Conservation (phyloP, 257 asterid species). For the Salvia splendens region DNA sequence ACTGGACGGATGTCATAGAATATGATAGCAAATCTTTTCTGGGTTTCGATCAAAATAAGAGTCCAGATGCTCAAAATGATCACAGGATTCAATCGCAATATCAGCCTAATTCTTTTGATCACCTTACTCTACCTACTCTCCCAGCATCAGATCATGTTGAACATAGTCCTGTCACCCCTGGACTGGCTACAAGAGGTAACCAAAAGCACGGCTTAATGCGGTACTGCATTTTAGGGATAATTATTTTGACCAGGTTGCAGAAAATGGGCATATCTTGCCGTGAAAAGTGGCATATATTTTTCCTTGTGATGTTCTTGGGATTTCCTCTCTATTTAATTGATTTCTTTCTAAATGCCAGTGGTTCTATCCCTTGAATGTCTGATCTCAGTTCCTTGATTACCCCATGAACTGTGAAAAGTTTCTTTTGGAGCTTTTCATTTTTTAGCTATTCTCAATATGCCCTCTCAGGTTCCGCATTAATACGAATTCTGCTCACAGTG, state of each 20-base stretch:
- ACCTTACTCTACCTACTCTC: conserved; percentile 52
- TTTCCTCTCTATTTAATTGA: background rate
- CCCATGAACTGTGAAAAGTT: background rate
- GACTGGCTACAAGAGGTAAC: conserved; percentile 65
- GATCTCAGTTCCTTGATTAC: background rate
- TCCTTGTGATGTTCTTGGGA: background rate
- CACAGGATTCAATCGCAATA: conserved; percentile 44
- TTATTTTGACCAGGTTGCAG: too few species aligned
- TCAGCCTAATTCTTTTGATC: conserved; percentile 58
- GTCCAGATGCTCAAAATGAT: conserved; percentile 46
- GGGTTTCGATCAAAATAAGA: conserved; percentile 52
- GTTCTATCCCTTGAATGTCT: background rate
- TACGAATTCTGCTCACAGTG: conserved; percentile 17
- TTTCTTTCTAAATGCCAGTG: background rate
- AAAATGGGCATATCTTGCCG: too few species aligned
- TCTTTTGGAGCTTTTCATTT: background rate
- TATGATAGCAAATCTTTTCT: conserved; percentile 87
- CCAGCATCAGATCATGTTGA: conserved; percentile 60
- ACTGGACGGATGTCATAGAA: conserved; percentile 86
- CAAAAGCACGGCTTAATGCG: conserved; percentile 8
- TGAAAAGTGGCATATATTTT: background rate
- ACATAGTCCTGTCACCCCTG: conserved; percentile 56
- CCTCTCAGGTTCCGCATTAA: conserved; percentile 1
- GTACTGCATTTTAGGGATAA: background rate
- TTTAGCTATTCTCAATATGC: background rate